Evolutionary conservation across 192 early-diverging fungal genomes (phyloP), one percentile per base, ranked within the genome.

Genomic region (Diversispora epigaea): DNA sequence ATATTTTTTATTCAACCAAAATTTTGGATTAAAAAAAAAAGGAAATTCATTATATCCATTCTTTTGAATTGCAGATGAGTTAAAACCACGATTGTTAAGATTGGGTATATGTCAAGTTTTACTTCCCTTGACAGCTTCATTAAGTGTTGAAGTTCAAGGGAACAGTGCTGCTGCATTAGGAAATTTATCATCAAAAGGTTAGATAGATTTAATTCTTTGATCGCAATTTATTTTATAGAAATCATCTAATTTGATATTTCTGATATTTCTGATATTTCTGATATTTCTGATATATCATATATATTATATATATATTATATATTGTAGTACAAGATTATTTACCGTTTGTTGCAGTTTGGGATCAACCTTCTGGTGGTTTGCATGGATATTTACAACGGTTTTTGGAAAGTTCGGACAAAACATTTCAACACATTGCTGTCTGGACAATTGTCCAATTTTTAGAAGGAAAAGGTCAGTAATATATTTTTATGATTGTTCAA

Each of bases 361-460:
- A 86, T 69, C 64, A 82, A 41, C 90, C 90, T 8, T 80, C 81
- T 52, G 86, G 86, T 70, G 90, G 91, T 0, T 78, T 93, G 58
- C 86, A 91, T 76, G 88, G 86, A 47, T 93, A 91, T 65, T 77
- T 95, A 68, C 83, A 86, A 19, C 76, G 85, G n/a, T 93, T 92
- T 79, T 67, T 92, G 49, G 84, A 84, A 12, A 84, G 88, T 32
- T 79, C 82, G 19, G 90, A 91, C 64, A 87, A 87, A 72, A 85
- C 87, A 64, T 90, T 95, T 75, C 91, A 90, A 71, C 93, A 94
- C 17, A 89, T 95, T 75, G 93, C 89, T 4, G 85, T 94, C 47
- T 95, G 93, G 93, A 95, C 93, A 32, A 88, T 95, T 76, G 84
- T 90, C 19, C 90, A 93, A 84, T 88, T 93, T 79, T 78, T 93